phyloP scores from a whole-genome alignment of 2,329 filamentous ascomycete species.

The Sporothrix brasiliensis region DNA sequence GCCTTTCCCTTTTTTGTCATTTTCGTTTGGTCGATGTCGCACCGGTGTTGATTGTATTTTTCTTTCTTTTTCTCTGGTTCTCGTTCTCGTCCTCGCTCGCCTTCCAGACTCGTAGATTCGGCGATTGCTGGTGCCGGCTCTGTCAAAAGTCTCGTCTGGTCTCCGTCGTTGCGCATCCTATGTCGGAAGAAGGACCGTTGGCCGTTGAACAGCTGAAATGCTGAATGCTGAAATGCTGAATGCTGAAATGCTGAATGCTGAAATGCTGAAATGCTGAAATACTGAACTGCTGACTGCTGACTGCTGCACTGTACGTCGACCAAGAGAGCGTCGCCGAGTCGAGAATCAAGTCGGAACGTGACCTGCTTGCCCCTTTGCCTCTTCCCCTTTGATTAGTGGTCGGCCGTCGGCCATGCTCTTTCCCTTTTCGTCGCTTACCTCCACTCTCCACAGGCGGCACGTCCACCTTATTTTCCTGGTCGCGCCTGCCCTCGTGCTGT shows the following conservation, averaged over 20 bases:
- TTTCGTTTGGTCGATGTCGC: neutral
- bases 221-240: too few species aligned
- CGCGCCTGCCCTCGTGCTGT: constrained; percentile 10
- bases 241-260: too few species aligned
- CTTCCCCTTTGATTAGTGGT: neutral
- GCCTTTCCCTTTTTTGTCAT: constrained; percentile 12
- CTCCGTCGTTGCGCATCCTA: too few species aligned
- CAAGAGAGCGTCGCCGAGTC: too few species aligned
- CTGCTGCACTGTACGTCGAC: too few species aligned
- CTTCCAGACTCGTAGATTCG: constrained; percentile 1
- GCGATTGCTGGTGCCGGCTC: too few species aligned
- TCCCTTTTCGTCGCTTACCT: constrained; percentile 7
- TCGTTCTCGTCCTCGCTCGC: neutral
- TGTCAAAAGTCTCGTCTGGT: neutral
- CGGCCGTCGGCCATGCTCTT: neutral
- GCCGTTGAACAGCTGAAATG: too few species aligned
- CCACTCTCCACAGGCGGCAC: neutral
- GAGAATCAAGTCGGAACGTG: neutral
- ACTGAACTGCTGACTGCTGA: too few species aligned
- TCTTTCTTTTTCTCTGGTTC: neutral
- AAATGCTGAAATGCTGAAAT: too few species aligned
- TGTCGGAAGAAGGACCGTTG: too few species aligned
- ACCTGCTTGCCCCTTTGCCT: neutral
- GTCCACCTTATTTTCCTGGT: constrained; percentile 4
- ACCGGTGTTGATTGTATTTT: too few species aligned